phyloP scores from a whole-genome alignment of 352 stramenopile species.

The Phytopythium cucurbitacearum region DNA sequence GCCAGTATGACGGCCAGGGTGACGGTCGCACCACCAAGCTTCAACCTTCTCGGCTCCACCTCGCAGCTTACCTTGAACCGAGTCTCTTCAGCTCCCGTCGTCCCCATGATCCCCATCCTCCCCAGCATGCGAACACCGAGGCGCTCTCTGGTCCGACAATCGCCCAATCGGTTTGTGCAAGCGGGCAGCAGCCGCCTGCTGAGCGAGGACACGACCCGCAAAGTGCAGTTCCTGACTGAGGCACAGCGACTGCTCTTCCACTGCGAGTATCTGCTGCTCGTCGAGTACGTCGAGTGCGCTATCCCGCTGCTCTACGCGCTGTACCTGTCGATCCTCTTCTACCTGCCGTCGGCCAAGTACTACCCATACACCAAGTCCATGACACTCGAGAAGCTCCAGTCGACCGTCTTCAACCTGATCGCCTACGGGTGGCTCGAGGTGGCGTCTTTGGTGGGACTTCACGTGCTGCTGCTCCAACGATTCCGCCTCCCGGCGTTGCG shows the following conservation, averaged over 20 bases:
- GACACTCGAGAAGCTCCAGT: background rate
- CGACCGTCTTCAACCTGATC: conserved; percentile 8
- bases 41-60: too few relatives aligned
- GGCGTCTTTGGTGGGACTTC: conserved; percentile 16
- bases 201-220: too few relatives aligned
- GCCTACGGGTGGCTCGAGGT: conserved; percentile 21
- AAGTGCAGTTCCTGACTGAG: too few relatives aligned
- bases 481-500: conserved; percentile 21
- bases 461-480: conserved; percentile 7
- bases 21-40: too few relatives aligned
- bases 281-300: conserved; percentile 34
- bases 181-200: too few relatives aligned
- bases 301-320: conserved; percentile 23
- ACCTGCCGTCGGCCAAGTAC: conserved; percentile 29
- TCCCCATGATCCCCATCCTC: too few relatives aligned
- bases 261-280: conserved; percentile 27
- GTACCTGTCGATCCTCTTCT: conserved; percentile 22
- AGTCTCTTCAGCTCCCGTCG: too few relatives aligned
- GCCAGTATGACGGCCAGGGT: too few relatives aligned
- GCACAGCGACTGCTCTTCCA: conserved; percentile 13
- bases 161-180: too few relatives aligned
- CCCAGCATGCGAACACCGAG: too few relatives aligned
- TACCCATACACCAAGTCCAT: conserved; percentile 13
- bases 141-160: too few relatives aligned
- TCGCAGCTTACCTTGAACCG: too few relatives aligned